Evolutionary conservation across 75 land plant genomes (phyloP).

Genomic region (Pseudotsuga menziesii): DNA sequence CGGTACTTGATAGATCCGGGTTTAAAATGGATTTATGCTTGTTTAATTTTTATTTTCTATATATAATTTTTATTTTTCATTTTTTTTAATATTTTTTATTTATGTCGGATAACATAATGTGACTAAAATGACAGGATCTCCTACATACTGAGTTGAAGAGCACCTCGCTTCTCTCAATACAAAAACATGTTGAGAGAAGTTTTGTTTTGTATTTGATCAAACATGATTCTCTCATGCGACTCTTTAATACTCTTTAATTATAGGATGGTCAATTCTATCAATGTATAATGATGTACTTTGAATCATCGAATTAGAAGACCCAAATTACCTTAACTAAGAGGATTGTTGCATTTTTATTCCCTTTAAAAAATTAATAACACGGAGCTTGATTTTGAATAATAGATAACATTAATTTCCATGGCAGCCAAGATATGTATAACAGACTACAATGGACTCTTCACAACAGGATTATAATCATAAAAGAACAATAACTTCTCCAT

Average conservation of each 20-base stretch:
- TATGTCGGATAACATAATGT: too few relatives aligned
- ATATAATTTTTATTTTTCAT: too few relatives aligned
- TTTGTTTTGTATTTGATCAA: too few relatives aligned
- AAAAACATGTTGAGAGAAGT: too few relatives aligned
- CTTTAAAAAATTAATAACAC: background rate
- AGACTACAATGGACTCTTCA: conserved; percentile 4
- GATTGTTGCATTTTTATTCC: background rate
- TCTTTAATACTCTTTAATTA: background rate
- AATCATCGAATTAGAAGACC: background rate
- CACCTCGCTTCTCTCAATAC: too few relatives aligned
- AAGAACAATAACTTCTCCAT: background rate
- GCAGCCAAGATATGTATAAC: background rate
- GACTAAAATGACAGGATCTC: too few relatives aligned
- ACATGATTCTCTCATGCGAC: too few relatives aligned
- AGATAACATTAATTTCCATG: background rate
- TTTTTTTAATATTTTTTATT: too few relatives aligned
- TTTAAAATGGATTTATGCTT: too few relatives aligned
- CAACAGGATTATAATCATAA: background rate
- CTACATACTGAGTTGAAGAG: too few relatives aligned
- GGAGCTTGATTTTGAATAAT: background rate
- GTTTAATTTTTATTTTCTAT: too few relatives aligned
- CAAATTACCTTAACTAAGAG: background rate
- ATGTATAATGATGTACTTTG: background rate
- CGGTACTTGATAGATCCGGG: too few relatives aligned
- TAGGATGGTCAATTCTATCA: background rate